These are phyloP conservation scores for Olyra latifolia DNA, from an alignment of 176 grass and related monocot genomes.

Conservation along the genomic window DNA sequence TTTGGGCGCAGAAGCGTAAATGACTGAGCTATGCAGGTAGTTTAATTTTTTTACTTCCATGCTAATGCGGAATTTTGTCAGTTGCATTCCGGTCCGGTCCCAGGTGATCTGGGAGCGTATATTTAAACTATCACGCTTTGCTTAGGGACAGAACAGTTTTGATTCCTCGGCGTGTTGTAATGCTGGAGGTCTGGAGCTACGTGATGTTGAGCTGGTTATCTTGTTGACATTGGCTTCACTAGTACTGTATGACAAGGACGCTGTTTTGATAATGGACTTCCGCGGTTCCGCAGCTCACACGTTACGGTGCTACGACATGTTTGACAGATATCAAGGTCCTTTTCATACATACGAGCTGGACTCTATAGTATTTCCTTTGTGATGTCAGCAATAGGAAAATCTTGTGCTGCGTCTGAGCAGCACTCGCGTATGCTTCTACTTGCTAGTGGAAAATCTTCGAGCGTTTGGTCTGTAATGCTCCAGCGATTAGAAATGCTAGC, in stretches of 20 bases:
- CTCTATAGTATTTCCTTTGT: neutral
- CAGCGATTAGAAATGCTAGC: too few species aligned
- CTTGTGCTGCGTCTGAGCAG: neutral
- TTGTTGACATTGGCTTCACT: neutral
- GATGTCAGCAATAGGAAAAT: neutral
- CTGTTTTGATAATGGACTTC: neutral
- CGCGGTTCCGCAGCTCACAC: neutral
- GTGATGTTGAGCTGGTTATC: neutral
- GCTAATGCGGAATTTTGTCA: neutral
- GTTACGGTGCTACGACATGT: neutral
- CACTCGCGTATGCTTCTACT: neutral
- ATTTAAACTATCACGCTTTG: neutral
- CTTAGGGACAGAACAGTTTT: conserved; percentile 2
- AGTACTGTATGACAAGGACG: neutral
- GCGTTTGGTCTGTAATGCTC: too few species aligned
- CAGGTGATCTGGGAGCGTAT: neutral
- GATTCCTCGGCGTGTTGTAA: neutral
- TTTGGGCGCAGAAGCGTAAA: neutral
- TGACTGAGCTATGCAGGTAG: neutral
- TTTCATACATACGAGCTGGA: too few species aligned
- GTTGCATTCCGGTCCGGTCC: neutral
- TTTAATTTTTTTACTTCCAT: neutral
- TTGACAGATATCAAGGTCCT: too few species aligned
- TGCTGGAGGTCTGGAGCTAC: neutral
- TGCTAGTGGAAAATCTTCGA: too few species aligned